Evolutionary conservation across 768 basidiomycete genomes (phyloP), one percentile per base, ranked within the genome.

Genomic region (Galerina sulciceps): DNA sequence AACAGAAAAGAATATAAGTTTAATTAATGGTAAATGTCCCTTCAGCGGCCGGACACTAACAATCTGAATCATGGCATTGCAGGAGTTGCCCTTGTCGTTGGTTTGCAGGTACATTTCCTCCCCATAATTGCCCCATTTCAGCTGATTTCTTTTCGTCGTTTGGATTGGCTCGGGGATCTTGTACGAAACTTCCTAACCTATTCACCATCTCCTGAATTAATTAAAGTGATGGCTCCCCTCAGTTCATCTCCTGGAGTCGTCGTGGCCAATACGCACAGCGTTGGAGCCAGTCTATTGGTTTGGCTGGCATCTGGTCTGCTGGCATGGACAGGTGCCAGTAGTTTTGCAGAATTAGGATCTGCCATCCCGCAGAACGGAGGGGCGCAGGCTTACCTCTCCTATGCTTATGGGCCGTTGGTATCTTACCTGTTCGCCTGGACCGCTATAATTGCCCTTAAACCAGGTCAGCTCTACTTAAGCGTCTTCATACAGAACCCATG

Each of bases 371-470:
- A 92, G 55, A 86, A 86, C 64, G 85, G 85, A 40, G 86, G 86
- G 43, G 83, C 85, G 8, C 90, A 91, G 67, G 82, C 94, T 14
- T 97, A 97, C 71, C 84, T 97, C 20, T 86, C 88, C 20, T 96
- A 96, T 68, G 85, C 94, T 38, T 97, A 93, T 68, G 93, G 91
- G 1, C 92, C 93, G 22, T 80, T 93, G 15, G 77, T 89, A 38
- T 93, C 95, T 8, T 99, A 94, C 71, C 81, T 97, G 10, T 99
- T 93, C 75, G 89, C 94, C 14, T 99, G 95, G 94, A 95, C 94
- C 13, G 90, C 93, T 4, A 96, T 96, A 54, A 89, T 91, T 40
- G 90, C 91, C 14, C 75, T 96, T 15, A 94, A 89, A 68, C 94
- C 95, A 67, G 89, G 90, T 89, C 64, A 51, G 75, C 62, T 31